A percentile compares a stretch with the other conserved stretches of the same genome.
Conservation (phyloP, 352 stramenopile species). For the Aphanomyces astaci region DNA sequence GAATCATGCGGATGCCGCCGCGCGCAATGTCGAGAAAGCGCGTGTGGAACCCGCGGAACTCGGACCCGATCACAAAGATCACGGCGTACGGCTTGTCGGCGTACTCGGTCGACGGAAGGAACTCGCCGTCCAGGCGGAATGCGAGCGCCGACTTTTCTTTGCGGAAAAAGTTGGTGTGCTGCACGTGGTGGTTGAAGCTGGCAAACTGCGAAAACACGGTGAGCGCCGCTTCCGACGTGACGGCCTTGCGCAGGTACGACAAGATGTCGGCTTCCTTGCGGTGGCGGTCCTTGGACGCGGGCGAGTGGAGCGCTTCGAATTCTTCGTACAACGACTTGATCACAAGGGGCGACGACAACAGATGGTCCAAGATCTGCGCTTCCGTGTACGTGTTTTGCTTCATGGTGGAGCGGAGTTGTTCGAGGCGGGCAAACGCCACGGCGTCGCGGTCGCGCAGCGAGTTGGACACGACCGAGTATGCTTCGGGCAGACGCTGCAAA, state of each 20-base stretch:
- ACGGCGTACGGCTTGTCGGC: slow-evolving; percentile 92
- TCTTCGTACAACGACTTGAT: slow-evolving; percentile 74
- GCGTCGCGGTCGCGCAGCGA: slow-evolving; percentile 70
- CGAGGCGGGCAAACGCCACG: slow-evolving; percentile 61
- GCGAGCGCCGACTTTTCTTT: slow-evolving; percentile 64
- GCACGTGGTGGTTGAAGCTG: slow-evolving; percentile 73
- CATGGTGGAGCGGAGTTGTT: slow-evolving; percentile 73
- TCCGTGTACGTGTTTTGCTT: slow-evolving; percentile 85
- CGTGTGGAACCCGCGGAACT: slow-evolving; percentile 90
- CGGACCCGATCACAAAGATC: slow-evolving; percentile 94
- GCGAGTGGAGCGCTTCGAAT: slow-evolving; percentile 64
- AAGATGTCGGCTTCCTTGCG: slow-evolving; percentile 48
- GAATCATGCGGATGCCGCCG: slow-evolving; percentile 66
- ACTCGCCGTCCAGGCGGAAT: slow-evolving; percentile 68
- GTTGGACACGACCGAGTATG: slow-evolving; percentile 67
- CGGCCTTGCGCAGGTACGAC: slow-evolving; percentile 61
- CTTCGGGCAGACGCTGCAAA: slow-evolving; percentile 75
- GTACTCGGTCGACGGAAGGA: slow-evolving; percentile 54
- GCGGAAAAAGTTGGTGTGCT: slow-evolving; percentile 81
- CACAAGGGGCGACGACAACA: slow-evolving; percentile 56
- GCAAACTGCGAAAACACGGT: slow-evolving; percentile 78
- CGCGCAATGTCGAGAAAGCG: slow-evolving; percentile 78
- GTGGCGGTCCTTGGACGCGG: slow-evolving; percentile 28
- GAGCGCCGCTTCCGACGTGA: slow-evolving; percentile 63
- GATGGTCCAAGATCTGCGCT: slow-evolving; percentile 80